Conservation (phyloP, 2,329 filamentous ascomycete species). For the Alternaria triticimaculans region DNA sequence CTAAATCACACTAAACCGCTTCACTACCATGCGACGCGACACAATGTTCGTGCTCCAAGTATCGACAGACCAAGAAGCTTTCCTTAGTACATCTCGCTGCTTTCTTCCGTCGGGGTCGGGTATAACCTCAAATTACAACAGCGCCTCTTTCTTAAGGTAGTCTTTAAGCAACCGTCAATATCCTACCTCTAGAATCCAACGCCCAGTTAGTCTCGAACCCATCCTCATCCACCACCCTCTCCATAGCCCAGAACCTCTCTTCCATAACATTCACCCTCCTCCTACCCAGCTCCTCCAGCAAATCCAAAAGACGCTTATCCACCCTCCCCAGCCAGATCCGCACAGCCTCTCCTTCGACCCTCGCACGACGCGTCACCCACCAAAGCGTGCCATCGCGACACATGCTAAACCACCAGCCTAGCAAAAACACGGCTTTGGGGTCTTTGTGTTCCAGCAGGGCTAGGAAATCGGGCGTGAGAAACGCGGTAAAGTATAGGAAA, state of each 20-base stretch:
- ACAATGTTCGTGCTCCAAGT: too few species aligned
- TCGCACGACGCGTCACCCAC: conserved; percentile 38
- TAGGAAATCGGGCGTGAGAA: conserved; percentile 55
- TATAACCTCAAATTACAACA: too few species aligned
- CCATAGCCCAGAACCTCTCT: not conserved
- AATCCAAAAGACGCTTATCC: conserved; percentile 12
- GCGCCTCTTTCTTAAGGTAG: too few species aligned
- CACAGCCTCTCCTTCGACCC: conserved; percentile 32
- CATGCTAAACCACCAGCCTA: conserved; percentile 65
- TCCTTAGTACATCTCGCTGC: too few species aligned
- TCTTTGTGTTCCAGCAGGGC: conserved; percentile 60
- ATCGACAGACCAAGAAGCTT: too few species aligned
- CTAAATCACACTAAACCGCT: too few species aligned
- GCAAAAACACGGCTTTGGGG: conserved; percentile 59
- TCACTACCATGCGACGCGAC: too few species aligned
- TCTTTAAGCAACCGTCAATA: not conserved
- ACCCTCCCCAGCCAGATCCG: conserved; percentile 32
- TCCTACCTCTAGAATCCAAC: not conserved
- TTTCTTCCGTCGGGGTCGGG: too few species aligned
- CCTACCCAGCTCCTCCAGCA: conserved; percentile 7
- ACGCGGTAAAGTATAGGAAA: conserved; percentile 58
- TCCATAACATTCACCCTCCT: not conserved
- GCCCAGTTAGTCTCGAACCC: not conserved
- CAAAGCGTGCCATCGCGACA: conserved; percentile 29
- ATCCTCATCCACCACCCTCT: not conserved